phyloP scores from a whole-genome alignment of 768 basidiomycete species.

The Mycena alexandri region DNA sequence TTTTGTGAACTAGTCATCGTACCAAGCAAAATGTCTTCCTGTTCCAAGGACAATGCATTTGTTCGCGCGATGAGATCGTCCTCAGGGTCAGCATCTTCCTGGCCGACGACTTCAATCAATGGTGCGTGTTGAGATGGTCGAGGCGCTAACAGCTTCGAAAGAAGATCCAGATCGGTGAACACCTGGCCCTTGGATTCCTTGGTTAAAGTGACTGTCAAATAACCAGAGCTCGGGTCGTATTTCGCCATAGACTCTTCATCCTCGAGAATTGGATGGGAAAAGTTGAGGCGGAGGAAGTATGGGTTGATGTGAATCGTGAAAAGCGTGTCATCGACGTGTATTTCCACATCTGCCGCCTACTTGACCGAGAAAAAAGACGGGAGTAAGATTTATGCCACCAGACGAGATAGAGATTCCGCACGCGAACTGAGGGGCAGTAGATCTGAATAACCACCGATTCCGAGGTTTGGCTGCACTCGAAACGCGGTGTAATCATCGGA shows the following conservation, averaged over 20 bases:
- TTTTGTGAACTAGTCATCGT: too few species aligned
- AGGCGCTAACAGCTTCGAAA: constrained; percentile 84
- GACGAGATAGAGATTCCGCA: constrained; percentile 48
- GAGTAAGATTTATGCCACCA: constrained; percentile 25
- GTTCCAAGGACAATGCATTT: constrained; percentile 62
- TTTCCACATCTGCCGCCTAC: constrained; percentile 88
- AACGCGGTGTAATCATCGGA: constrained; percentile 82
- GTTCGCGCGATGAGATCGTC: constrained; percentile 60
- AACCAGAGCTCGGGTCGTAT: constrained; percentile 86
- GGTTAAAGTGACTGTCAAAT: constrained; percentile 77
- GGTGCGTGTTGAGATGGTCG: constrained; percentile 53
- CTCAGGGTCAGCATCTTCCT: constrained; percentile 46
- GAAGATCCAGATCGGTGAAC: constrained; percentile 83
- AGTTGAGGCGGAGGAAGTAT: constrained; percentile 86
- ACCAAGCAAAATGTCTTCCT: constrained; percentile 75
- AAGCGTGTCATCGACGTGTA: constrained; percentile 77
- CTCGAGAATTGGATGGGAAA: constrained; percentile 73
- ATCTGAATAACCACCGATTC: constrained; percentile 67
- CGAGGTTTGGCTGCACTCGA: constrained; percentile 75
- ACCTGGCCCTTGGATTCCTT: constrained; percentile 76
- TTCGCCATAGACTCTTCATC: constrained; percentile 78
- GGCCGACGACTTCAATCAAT: constrained; percentile 72
- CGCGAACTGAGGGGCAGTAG: constrained; percentile 81
- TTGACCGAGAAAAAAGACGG: constrained; percentile 41
- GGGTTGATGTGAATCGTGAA: constrained; percentile 85